Base-by-base conservation (phyloP, 768 basidiomycete genomes). In the Tulasnella sp. region DNA sequence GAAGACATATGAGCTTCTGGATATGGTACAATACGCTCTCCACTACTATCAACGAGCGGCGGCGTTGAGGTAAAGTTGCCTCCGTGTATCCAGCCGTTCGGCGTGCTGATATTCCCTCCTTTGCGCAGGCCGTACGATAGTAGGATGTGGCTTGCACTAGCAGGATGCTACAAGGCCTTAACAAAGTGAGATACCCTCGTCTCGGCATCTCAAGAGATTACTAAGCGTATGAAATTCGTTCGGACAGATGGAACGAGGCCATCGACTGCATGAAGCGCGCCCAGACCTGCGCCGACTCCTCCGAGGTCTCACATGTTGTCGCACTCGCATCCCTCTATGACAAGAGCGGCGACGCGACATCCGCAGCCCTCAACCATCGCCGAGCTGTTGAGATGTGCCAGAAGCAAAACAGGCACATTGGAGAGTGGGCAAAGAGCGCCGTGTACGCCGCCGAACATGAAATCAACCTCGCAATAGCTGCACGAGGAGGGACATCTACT, bases 21-120 rank as follows among this genome's bases (percentile, higher is more conserved):
- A 87, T 68, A 98, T 98, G 94, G 91, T 91, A 63, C 85, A 90
- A 68, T 98, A 98, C 73, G 87, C 95, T 4, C 75, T 98, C 27
- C 84, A 95, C 71, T 99, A 98, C 72, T 98, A 94, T 69, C 94
- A 97, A 68, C 84, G 90, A 67, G 94, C 96, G 3, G 94, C 93
- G 26, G 88, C 94, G 19, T 75, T 98, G 56, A 77, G 92, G 91
- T 92, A 66, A 29, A 75, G 34, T 15, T 15, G 66, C 23, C 17
- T 24, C 24, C 17, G 26, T 27, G 45, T 34, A 24, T 44, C 10
- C 15, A 38, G 42, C 11, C 27, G 38, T 17, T 41, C 9, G 30
- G 29, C 43, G 15, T 48, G 15, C 45, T 52, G 30, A 43, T 51
- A 13, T 48, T 26, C 43, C 19, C 41, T 59, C 48, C 15, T 44